Evolutionary conservation across 2,329 filamentous ascomycete genomes (phyloP).

Genomic region (Fusarium sp.): DNA sequence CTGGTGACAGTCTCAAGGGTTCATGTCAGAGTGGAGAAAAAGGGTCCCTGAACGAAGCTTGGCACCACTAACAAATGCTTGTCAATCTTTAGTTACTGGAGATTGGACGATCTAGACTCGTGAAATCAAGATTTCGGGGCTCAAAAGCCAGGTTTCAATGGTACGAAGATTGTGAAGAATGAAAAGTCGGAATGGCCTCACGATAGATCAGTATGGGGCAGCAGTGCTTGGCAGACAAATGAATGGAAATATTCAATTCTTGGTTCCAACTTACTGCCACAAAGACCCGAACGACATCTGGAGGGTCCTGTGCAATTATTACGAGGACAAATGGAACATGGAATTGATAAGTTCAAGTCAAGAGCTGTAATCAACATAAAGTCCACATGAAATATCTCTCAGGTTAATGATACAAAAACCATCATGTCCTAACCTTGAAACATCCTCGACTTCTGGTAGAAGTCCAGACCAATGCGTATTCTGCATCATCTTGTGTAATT

Average conservation of each 20-base stretch:
- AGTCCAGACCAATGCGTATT: not conserved
- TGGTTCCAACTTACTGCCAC: no score
- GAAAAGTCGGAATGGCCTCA: not conserved
- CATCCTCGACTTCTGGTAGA: not conserved
- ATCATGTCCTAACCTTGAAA: not conserved
- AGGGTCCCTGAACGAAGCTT: constrained; percentile 9
- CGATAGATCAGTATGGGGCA: not conserved
- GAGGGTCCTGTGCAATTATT: no score
- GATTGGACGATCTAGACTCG: constrained; percentile 29
- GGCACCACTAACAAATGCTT: constrained; percentile 32
- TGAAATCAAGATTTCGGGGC: constrained; percentile 20
- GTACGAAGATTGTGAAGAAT: not conserved
- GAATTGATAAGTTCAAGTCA: not conserved
- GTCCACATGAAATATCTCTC: no score
- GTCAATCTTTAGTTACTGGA: constrained; percentile 10
- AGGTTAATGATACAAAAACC: no score
- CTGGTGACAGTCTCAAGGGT: constrained; percentile 30
- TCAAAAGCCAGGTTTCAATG: not conserved
- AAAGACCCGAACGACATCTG: not conserved
- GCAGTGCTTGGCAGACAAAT: not conserved
- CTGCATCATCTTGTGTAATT: no score
- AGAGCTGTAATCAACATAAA: not conserved
- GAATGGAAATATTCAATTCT: not conserved
- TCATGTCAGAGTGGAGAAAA: constrained; percentile 25
- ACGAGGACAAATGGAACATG: not conserved